Evolutionary conservation across 2,329 filamentous ascomycete species (phyloP), one percentile per base, ranked within the genome.

Genomic region (Penicillium verrucosum): DNA sequence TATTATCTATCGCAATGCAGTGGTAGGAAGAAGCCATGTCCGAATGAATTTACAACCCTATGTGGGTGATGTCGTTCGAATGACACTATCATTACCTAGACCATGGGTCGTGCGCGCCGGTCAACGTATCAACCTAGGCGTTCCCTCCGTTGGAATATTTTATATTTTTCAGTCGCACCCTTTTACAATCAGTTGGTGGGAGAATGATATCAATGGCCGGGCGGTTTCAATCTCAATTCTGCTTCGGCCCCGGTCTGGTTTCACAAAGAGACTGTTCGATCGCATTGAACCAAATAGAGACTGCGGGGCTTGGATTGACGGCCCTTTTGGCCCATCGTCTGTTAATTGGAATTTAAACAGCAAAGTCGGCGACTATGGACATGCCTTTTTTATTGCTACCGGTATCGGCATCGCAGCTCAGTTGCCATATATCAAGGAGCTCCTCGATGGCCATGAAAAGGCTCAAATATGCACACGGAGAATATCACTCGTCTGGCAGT

Each of bases 351-450:
- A 8, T 0, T 48, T 25, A 37, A 46, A 34, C 14, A 18, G 12
- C 14, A 49, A 37, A 4, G 10, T 49, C 18, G 32, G 46, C 46
- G 60, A 62, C 29, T 75, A 69, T 59, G 54, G 71, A 42, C 60
- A 62, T 54, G 60, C 75, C 18, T 59, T 76, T 4, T 71, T 77
- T 56, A 56, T 75, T 23, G 60, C 68, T 8, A 75, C 63, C 36
- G 64, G 68, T n/a, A 74, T 74, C 37, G 64, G 71, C 2, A 74
- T 76, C 34, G 60, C 64, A n/a, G 65, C 67, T 36, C 59, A 72
- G 38, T 57, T 75, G 46, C 69, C 60, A 9, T 74, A 73, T 60
- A 65, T 76, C 8, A 73, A 72, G 46, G 60, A 73, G 54, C 61
- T 76, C 7, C 60, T 76, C 10, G 58, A 72, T 27, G 59, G 64